phyloP scores from a whole-genome alignment of 495 filamentous ascomycete genomes.

The Diplogelasinospora grovesii region DNA sequence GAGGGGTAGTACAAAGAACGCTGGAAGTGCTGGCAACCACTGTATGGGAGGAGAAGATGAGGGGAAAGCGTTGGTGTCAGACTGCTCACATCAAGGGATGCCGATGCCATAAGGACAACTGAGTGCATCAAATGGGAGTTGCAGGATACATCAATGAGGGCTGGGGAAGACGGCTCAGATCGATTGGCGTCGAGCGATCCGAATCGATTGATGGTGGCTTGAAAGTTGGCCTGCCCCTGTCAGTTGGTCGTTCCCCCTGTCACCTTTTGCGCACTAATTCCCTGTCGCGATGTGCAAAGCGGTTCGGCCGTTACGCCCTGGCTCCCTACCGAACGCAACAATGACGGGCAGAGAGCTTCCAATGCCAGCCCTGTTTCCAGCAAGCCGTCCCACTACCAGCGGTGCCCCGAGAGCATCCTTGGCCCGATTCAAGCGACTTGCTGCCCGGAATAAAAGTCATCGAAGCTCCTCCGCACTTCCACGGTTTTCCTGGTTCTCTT shows the following conservation, averaged over 20 bases:
- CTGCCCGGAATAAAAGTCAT: conserved; percentile 10
- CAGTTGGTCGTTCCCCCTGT: background rate
- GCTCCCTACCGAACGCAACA: background rate
- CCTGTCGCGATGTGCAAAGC: background rate
- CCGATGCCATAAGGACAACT: background rate
- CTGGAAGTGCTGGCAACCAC: background rate
- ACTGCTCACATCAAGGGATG: background rate
- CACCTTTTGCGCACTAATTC: background rate
- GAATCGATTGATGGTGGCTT: conserved; percentile 8
- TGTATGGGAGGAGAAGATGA: background rate
- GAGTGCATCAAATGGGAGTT: background rate
- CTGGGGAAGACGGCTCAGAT: too few species aligned
- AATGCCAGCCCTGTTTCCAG: conserved; percentile 3
- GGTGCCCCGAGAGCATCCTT: conserved; percentile 5
- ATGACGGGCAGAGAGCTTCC: conserved; percentile 8
- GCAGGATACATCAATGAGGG: background rate
- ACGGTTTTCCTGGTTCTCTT: conserved; percentile 2
- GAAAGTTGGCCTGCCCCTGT: background rate
- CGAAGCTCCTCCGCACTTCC: conserved; percentile 12
- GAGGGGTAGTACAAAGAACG: background rate
- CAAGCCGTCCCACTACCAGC: conserved; percentile 4
- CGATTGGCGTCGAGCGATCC: too few species aligned
- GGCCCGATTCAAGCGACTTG: conserved; percentile 12
- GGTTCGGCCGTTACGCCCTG: background rate
- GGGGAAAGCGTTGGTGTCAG: background rate